Percentiles rank a stretch among this genome's conserved stretches.
Evolutionary conservation across 2,329 filamentous ascomycete genomes (phyloP).

Genomic region (Aspergillus jensenii): DNA sequence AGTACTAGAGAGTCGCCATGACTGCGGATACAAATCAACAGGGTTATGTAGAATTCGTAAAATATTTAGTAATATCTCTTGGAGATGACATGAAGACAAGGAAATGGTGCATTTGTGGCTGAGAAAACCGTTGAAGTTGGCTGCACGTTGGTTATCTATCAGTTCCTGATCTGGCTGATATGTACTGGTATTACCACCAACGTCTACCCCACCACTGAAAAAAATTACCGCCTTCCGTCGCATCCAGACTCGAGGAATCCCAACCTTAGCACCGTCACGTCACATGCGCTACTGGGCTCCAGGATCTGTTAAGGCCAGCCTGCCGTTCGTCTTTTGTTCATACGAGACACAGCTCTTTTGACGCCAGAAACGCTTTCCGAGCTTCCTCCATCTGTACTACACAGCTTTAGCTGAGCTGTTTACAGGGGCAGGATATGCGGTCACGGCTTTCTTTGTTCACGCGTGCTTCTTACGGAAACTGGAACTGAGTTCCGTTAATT

Average conservation of each 20-base stretch:
- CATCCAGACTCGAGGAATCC: background rate
- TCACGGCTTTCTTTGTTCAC: slow-evolving; percentile 2
- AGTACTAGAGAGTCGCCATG: background rate
- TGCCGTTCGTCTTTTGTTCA: background rate
- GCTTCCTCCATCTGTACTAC: background rate
- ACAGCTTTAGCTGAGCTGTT: slow-evolving; percentile 1
- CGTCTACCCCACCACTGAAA: background rate
- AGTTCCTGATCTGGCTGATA: background rate
- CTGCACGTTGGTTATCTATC: background rate
- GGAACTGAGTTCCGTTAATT: background rate
- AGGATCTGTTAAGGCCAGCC: slow-evolving; percentile 1
- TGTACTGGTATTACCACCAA: background rate
- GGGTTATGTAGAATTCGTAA: too few relatives aligned
- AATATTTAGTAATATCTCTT: too few relatives aligned
- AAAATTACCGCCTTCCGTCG: slow-evolving; percentile 1
- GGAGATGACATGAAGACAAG: background rate
- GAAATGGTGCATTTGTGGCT: background rate
- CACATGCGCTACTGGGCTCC: slow-evolving; percentile 7
- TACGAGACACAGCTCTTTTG: background rate
- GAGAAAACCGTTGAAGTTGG: background rate
- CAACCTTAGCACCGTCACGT: slow-evolving; percentile 7
- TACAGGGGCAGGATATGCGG: slow-evolving; percentile 7
- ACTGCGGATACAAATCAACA: background rate
- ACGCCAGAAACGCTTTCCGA: background rate
- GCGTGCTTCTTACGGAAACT: slow-evolving; percentile 2